Base-by-base conservation (phyloP, 2,329 filamentous ascomycete species). In the Ilyonectria sp. region DNA sequence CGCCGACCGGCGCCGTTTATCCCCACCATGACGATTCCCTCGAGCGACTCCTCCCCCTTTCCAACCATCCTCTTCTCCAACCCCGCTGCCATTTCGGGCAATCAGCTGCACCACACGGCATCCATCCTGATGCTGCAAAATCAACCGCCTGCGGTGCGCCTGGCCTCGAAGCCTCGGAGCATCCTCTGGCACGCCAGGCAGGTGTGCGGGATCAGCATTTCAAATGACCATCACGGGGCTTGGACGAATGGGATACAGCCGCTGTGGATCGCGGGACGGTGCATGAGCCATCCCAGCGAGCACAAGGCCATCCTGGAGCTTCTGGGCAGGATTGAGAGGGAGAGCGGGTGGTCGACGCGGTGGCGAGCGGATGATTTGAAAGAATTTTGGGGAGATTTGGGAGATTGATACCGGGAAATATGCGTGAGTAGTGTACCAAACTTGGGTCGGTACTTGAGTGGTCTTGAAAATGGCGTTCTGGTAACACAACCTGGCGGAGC, bases 191-290 rank as follows among this genome's bases (percentile, higher is more conserved):
- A 88, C 69, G 86, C 85, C 1, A 79, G 85, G 15, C 82, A 84
- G 15, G 83, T 89, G 9, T 86, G 85, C 53, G 86, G 84, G 0
- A 89, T 89, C 23, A 86, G 86, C 17, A 73, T 85, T 15, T 82
- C 85, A 1, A 89, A 88, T 56, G 80, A 81, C 13, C 85, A 88
- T 65, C 84, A 86, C 40, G 86, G 86, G 0, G 86, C 84, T n/a
- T 79, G 87, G 73, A 88, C 84, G 31, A 88, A 88, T 67, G 83
- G 85, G 5, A 83, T 88, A 1, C 86, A 88, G 70, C 86, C 86
- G 2, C 74, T 88, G 3, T 88, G 84, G 83, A 82, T 88, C 63
- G 86, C 87, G 1, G 87, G 86, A 0, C 79, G 83, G 4, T 77
- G 86, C 3, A 82, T 89, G 74, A 87, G 83, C 68, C 85, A 88